A percentile compares a stretch with the other conserved stretches of the same genome.
These are phyloP conservation scores for Paramecium sonneborni DNA, from an alignment of 73 alveolate genomes.

Conservation along the genomic window DNA sequence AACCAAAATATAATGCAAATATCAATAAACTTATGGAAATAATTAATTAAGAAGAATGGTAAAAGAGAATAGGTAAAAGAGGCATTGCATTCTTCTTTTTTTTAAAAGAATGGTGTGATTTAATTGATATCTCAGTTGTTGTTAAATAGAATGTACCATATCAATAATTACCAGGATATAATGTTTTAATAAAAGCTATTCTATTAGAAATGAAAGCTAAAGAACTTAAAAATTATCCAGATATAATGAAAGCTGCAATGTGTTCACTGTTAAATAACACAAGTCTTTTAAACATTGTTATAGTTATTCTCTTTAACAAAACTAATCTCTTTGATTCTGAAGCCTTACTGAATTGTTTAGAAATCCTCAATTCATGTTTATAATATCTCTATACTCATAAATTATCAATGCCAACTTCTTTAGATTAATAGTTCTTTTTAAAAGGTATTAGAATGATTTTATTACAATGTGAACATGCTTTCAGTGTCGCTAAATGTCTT, in stretches of 20 bases:
- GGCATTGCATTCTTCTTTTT: constrained; percentile 89
- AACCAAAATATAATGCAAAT: constrained; percentile 59
- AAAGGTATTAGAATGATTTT: constrained; percentile 73
- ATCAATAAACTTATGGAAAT: constrained; percentile 56
- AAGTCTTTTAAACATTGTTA: constrained; percentile 71
- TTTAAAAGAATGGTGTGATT: constrained; percentile 79
- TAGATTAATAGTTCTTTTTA: constrained; percentile 74
- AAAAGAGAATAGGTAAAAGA: constrained; percentile 77
- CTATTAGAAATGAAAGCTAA: constrained; percentile 81
- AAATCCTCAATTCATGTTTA: constrained; percentile 75
- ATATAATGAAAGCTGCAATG: constrained; percentile 78
- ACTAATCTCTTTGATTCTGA: constrained; percentile 76
- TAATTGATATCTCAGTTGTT: constrained; percentile 67
- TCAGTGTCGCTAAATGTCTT: constrained; percentile 73
- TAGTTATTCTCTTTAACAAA: constrained; percentile 75
- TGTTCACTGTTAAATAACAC: constrained; percentile 73
- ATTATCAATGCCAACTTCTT: constrained; percentile 76
- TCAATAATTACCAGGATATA: constrained; percentile 89
- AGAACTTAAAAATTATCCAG: constrained; percentile 83
- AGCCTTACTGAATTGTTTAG: constrained; percentile 70
- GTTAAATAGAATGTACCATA: constrained; percentile 78
- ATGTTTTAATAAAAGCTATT: constrained; percentile 74
- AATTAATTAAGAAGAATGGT: constrained; percentile 71
- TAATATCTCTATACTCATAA: constrained; percentile 58
- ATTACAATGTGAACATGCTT: constrained; percentile 72